These are phyloP conservation scores for Hysterium pulicare DNA, from an alignment of 2,329 filamentous ascomycete species.

Conservation along the genomic window DNA sequence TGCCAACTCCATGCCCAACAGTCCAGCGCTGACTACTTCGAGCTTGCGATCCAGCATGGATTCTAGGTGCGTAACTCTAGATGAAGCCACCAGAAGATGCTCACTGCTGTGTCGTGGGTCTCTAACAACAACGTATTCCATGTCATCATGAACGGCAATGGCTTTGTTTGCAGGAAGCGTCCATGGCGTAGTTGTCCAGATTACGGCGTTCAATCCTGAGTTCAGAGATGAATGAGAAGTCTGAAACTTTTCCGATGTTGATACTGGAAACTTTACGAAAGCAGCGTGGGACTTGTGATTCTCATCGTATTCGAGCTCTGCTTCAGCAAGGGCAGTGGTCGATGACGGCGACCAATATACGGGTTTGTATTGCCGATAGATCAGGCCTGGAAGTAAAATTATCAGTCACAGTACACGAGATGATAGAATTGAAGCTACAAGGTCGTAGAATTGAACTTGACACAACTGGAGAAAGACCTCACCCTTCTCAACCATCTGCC, in stretches of 20 bases:
- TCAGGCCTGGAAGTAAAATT: slow-evolving; percentile 52
- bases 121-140: slow-evolving; percentile 69
- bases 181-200: slow-evolving; percentile 99
- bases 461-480: slow-evolving; percentile 8
- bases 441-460: too few species aligned
- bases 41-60: slow-evolving; percentile 33
- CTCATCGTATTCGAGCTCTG: slow-evolving; percentile 80
- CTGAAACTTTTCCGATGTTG: slow-evolving; percentile 42
- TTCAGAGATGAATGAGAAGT: slow-evolving; percentile 26
- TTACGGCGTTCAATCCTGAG: slow-evolving; percentile 64
- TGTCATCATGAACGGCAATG: slow-evolving; percentile 73
- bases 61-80: slow-evolving; percentile 58
- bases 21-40: slow-evolving; percentile 51
- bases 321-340: slow-evolving; percentile 74
- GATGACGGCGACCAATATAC: slow-evolving; percentile 86
- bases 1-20: slow-evolving; percentile 64
- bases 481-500: slow-evolving; percentile 65
- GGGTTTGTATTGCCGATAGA: slow-evolving; percentile 76
- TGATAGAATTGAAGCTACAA: too few species aligned
- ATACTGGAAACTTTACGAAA: slow-evolving; percentile 76
- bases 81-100: slow-evolving; percentile 67
- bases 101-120: slow-evolving; percentile 41
- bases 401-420: slow-evolving; percentile 3
- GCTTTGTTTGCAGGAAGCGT: slow-evolving; percentile 90
- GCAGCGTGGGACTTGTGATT: slow-evolving; percentile 68